Percentiles rank a stretch among this genome's conserved stretches.
Evolutionary conservation across 2,329 filamentous ascomycete species (phyloP).

Genomic region (Ophiocordyceps polyrhachis-furcata): DNA sequence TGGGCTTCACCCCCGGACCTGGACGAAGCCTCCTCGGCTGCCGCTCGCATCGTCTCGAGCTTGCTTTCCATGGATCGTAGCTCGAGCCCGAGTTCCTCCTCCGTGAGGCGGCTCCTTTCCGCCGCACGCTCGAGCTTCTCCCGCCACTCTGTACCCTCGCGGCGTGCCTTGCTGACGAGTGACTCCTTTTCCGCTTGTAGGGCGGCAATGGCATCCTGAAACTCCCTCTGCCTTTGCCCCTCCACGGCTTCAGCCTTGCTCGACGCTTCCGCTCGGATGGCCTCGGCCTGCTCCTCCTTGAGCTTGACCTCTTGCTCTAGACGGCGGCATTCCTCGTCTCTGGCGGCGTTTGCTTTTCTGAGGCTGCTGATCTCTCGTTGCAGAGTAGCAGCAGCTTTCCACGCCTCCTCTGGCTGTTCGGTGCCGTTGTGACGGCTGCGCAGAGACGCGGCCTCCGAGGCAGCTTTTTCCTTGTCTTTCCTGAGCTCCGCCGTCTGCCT

Average conservation of each 20-base stretch:
- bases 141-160: slow-evolving; percentile 51
- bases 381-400: slow-evolving; percentile 33
- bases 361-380: slow-evolving; percentile 17
- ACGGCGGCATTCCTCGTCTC: slow-evolving; percentile 45
- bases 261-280: slow-evolving; percentile 46
- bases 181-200: slow-evolving; percentile 66
- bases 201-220: slow-evolving; percentile 40
- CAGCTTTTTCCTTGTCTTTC: slow-evolving; percentile 38
- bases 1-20: slow-evolving; percentile 66
- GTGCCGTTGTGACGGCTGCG: slow-evolving; percentile 28
- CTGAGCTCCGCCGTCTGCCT: slow-evolving; percentile 42
- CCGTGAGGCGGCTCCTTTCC: slow-evolving; percentile 47
- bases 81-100: slow-evolving; percentile 69
- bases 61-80: slow-evolving; percentile 65
- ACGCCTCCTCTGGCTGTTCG: slow-evolving; percentile 25
- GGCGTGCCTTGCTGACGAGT: slow-evolving; percentile 47
- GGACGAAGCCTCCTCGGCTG: slow-evolving; percentile 78
- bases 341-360: slow-evolving; percentile 35
- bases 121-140: slow-evolving; percentile 56
- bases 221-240: slow-evolving; percentile 35
- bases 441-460: slow-evolving; percentile 27
- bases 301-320: slow-evolving; percentile 52
- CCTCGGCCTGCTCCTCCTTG: slow-evolving; percentile 43
- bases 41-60: slow-evolving; percentile 67
- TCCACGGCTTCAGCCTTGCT: slow-evolving; percentile 48